Evolutionary conservation across 371 early-diverging fungal species (phyloP).

Genomic region (Conidiobolus incongruus): DNA sequence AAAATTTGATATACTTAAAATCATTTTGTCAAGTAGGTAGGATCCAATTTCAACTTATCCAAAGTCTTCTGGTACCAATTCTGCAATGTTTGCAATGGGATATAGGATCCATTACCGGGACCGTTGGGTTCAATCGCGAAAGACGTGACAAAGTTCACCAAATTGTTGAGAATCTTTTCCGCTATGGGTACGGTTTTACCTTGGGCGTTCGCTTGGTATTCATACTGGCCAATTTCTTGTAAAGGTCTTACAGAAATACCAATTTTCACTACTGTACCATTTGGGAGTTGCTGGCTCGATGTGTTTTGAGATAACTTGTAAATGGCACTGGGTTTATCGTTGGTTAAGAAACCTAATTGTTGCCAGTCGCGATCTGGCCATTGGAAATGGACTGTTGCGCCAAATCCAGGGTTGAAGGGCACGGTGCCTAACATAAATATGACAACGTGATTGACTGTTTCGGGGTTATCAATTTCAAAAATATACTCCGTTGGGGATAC

Average conservation of each 20-base stretch:
- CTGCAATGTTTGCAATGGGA: conserved; percentile 54
- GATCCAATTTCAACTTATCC: conserved; percentile 30
- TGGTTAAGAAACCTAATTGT: conserved; percentile 62
- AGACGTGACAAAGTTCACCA: conserved; percentile 59
- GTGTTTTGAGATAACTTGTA: conserved; percentile 21
- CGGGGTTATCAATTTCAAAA: conserved; percentile 58
- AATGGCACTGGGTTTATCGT: conserved; percentile 76
- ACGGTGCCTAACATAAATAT: conserved; percentile 69
- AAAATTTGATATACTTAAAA: too few relatives aligned
- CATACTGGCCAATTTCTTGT: conserved; percentile 29
- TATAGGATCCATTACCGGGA: conserved; percentile 16
- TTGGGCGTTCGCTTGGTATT: conserved; percentile 7
- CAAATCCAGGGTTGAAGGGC: conserved; percentile 66
- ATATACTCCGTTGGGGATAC: conserved; percentile 59
- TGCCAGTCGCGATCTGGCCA: conserved; percentile 78
- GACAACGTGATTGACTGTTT: conserved; percentile 72
- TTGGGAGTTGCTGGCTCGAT: conserved; percentile 5
- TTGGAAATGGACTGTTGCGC: conserved; percentile 70
- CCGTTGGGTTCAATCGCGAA: conserved; percentile 29
- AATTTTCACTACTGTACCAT: conserved; percentile 34
- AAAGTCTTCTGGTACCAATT: conserved; percentile 60
- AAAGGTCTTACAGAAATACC: conserved; percentile 82
- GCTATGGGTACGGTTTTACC: conserved; percentile 7
- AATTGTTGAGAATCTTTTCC: conserved; percentile 32
- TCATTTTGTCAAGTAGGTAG: too few relatives aligned